Conservation (phyloP, 768 basidiomycete species). For the Podaxis sp. region DNA sequence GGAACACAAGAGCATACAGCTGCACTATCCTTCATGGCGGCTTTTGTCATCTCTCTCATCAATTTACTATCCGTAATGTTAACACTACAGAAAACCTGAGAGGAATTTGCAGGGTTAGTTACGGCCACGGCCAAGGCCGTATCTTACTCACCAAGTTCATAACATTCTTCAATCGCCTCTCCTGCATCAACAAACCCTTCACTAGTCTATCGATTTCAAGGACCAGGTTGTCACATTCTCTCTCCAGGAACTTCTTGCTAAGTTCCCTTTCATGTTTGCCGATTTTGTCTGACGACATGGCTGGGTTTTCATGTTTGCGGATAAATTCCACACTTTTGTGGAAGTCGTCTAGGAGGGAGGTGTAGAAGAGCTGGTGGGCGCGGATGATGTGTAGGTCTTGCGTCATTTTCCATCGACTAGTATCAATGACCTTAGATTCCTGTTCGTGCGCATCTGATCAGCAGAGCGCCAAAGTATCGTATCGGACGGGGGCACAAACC, state of each 20-base stretch:
- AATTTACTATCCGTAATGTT: constrained; percentile 55
- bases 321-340: constrained; percentile 52
- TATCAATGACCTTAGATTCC: constrained; percentile 51
- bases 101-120: background rate
- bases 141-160: constrained; percentile 43
- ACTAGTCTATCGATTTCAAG: constrained; percentile 50
- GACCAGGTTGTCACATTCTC: constrained; percentile 51
- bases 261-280: constrained; percentile 26
- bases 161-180: constrained; percentile 50
- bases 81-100: constrained; percentile 58
- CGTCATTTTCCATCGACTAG: constrained; percentile 43
- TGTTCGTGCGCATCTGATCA: no score
- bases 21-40: constrained; percentile 48
- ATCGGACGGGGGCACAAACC: constrained; percentile 30
- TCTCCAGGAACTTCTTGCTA: constrained; percentile 34
- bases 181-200: constrained; percentile 41
- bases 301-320: constrained; percentile 48
- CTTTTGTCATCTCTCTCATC: constrained; percentile 54
- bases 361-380: constrained; percentile 60
- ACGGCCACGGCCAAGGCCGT: background rate
- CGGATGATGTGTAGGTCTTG: constrained; percentile 56
- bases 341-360: constrained; percentile 55
- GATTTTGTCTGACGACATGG: constrained; percentile 36
- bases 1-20: constrained; percentile 11
- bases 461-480: no score